Base-by-base conservation (phyloP, 495 filamentous ascomycete genomes). In the Parachaetomium inaequale region DNA sequence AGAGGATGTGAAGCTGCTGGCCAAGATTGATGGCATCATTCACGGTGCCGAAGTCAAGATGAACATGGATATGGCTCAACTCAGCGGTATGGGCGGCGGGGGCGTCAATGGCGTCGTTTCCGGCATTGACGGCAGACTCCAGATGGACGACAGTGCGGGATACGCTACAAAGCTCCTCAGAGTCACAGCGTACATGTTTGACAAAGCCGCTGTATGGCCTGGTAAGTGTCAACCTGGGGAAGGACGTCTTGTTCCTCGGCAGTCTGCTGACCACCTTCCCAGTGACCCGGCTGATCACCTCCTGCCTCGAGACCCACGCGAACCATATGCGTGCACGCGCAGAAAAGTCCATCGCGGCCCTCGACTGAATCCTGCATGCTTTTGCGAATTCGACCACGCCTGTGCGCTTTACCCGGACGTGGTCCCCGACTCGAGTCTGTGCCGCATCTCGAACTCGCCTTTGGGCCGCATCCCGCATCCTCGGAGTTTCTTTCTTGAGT, bases 121-220 rank as follows among this genome's bases (percentile, higher is more conserved):
- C 29, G 72, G 82, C 5, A 78, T 85, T 50, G 78, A 81, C 59
- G 70, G 74, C 62, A 81, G 81, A 34, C 72, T 88, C 31, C 82
- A 84, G 25, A 82, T 82, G 63, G 82, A 83, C 56, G 82, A 85
- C 31, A 80, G 87, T 58, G 82, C 81, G 32, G 91, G 93, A 53
- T 93, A 88, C 73, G 90, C 90, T 43, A 86, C 88, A 67, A 95
- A 94, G 78, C 87, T 98, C 60, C 77, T 98, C 67, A 81, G 88
- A 66, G 85, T 93, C 56, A 94, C 91, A 63, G 92, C 93, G 17
- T 89, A 88, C 75, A 88, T 96, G 82, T 83, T 98, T 61, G 92
- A 94, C 63, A 88, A 91, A 72, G 88, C 89, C 63, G 86, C 90
- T 66, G 89, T 96, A 17, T 98, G 93, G 93, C 93, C 93, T 74